Evolutionary conservation across 169 alveolate species (phyloP).

Genomic region (Plasmodium gonderi): DNA sequence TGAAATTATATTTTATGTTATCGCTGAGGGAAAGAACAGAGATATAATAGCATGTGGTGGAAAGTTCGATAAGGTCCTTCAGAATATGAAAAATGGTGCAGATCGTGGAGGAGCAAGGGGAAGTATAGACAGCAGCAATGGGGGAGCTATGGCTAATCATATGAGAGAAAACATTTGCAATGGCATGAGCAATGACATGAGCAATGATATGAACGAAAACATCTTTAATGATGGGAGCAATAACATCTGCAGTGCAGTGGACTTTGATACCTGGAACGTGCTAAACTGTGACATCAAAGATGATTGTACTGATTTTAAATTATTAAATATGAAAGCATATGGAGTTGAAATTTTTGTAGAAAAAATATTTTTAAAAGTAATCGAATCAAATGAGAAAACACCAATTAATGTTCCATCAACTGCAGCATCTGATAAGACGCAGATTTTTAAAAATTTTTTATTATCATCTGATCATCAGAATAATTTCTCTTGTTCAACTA

Average conservation of each 20-base stretch:
- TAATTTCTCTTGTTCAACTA: slow-evolving; percentile 42
- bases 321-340: slow-evolving; percentile 43
- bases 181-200: not conserved
- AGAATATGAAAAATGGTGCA: slow-evolving; percentile 15
- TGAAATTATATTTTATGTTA: slow-evolving; percentile 65
- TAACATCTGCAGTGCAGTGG: not conserved
- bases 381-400: slow-evolving; percentile 44
- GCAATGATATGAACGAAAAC: not conserved
- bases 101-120: not conserved
- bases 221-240: not conserved
- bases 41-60: slow-evolving; percentile 74
- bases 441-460: slow-evolving; percentile 41
- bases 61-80: slow-evolving; percentile 24
- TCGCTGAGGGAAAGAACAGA: slow-evolving; percentile 53
- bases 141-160: not conserved
- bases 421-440: slow-evolving; percentile 24
- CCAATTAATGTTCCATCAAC: slow-evolving; percentile 9
- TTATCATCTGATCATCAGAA: slow-evolving; percentile 12
- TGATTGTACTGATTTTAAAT: not conserved
- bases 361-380: slow-evolving; percentile 36
- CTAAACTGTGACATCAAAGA: not conserved
- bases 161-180: not conserved
- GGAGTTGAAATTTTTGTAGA: slow-evolving; percentile 67
- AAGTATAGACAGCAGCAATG: not conserved
- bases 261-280: not conserved